These are phyloP conservation scores for Parasitella parasitica DNA, from an alignment of 371 early-diverging fungal species.

Conservation along the genomic window DNA sequence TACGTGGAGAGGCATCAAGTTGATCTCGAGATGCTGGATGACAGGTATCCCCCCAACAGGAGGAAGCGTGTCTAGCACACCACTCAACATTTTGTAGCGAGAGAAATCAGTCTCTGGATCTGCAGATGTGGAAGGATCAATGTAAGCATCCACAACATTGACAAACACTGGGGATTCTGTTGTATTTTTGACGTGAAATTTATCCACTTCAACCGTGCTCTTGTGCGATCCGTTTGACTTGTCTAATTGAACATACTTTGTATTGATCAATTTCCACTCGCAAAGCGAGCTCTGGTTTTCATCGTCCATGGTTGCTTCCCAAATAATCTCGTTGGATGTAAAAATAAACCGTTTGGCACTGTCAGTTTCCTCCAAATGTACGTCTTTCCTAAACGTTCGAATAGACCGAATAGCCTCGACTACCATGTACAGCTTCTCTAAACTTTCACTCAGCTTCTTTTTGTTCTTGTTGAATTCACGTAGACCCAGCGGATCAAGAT, in stretches of 20 bases:
- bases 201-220: slow-evolving; percentile 75
- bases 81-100: slow-evolving; percentile 77
- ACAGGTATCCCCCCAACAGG: slow-evolving; percentile 88
- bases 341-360: slow-evolving; percentile 25
- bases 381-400: slow-evolving; percentile 34
- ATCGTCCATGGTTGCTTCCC: slow-evolving; percentile 58
- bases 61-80: slow-evolving; percentile 72
- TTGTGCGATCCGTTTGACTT: slow-evolving; percentile 64
- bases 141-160: slow-evolving; percentile 8
- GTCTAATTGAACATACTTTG: slow-evolving; percentile 50
- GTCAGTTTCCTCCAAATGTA: slow-evolving; percentile 26
- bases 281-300: slow-evolving; percentile 46
- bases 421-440: slow-evolving; percentile 61
- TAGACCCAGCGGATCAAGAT: slow-evolving; percentile 4
- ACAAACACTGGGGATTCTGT: slow-evolving; percentile 55
- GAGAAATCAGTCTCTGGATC: slow-evolving; percentile 54
- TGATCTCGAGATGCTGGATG: slow-evolving; percentile 84
- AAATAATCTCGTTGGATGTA: slow-evolving; percentile 47
- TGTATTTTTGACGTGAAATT: slow-evolving; percentile 67
- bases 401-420: slow-evolving; percentile 59
- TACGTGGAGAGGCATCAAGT: slow-evolving; percentile 74
- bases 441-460: slow-evolving; percentile 11
- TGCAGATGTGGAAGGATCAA: neutral
- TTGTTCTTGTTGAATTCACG: slow-evolving; percentile 19
- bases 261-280: slow-evolving; percentile 53